Base-by-base conservation (phyloP, 2,329 filamentous ascomycete species). In the Byssothecium circinans region DNA sequence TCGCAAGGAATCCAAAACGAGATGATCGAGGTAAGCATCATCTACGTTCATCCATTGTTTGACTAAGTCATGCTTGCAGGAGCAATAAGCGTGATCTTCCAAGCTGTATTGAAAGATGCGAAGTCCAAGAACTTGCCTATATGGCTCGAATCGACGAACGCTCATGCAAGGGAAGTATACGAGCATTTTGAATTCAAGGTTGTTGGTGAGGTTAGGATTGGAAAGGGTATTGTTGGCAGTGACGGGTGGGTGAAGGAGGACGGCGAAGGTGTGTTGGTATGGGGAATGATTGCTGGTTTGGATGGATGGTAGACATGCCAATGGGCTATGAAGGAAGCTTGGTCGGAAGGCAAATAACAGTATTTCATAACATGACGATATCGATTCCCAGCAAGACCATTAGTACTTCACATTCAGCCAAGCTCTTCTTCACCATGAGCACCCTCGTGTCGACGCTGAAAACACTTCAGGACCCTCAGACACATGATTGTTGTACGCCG, bases 91-190 rank as follows among this genome's bases (percentile, higher is more conserved):
- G 19, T 35, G 3, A 45, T 45, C 7, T 45, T 45, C n/a, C 33
- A 34, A n/a, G 35, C 43, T 1, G 37, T 45, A 8, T 20, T 45
- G 27, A 36, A 23, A 11, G 36, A 33, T 11, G 43, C 43, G 8
- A 45, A 40, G 27, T 25, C 17, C n/a, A 40, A 33, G 18, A 45
- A 45, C 20, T 4, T 45, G 12, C 43, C 43, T 2, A 22, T 45
- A 8, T 45, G 43, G 43, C 19, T 45, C 8, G 43, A 45, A 25
- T 45, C 43, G 7, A 45, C 43, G 18, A 45, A 45, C 33, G 35
- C 27, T 8, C 43, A 45, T 29, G 43, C 43, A 2, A 32, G 25
- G 11, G 43, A 29, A 15, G 36, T 45, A 14, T 45, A 45, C n/a
- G 36, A 39, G 14, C 27, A 34, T 27, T 45, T 45, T 30, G 43